A percentile compares a stretch with the other conserved stretches of the same genome.
phyloP scores from a whole-genome alignment of 371 early-diverging fungal species.

The Actinomortierella wolfii region DNA sequence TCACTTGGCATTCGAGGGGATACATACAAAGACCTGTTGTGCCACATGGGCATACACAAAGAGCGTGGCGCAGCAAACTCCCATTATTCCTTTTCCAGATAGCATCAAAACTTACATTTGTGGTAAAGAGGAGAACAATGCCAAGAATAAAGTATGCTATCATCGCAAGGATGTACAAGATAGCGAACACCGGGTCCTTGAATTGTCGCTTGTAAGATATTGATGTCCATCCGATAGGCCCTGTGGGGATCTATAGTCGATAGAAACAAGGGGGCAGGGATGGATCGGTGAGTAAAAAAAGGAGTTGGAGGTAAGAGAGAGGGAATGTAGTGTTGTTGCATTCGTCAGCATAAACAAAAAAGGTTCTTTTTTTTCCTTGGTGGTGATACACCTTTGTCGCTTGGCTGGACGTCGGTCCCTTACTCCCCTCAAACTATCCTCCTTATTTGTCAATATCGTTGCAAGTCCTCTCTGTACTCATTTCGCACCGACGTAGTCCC shows the following conservation, averaged over 20 bases:
- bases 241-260: constrained; percentile 30
- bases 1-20: background rate
- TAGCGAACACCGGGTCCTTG: constrained; percentile 61
- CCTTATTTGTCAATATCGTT: no score
- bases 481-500: background rate
- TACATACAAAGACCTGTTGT: background rate
- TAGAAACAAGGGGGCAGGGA: background rate
- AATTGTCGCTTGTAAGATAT: constrained; percentile 53
- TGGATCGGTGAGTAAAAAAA: background rate
- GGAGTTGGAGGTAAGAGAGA: background rate
- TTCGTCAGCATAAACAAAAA: background rate
- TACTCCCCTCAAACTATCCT: no score
- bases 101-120: constrained; percentile 52
- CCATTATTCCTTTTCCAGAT: constrained; percentile 41
- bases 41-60: background rate
- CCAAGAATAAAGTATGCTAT: constrained; percentile 51
- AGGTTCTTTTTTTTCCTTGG: no score
- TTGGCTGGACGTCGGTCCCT: no score
- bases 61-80: constrained; percentile 15
- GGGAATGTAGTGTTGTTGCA: background rate
- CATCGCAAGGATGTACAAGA: constrained; percentile 50
- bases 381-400: no score
- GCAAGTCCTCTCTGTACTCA: background rate
- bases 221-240: constrained; percentile 42
- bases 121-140: constrained; percentile 54